Evolutionary conservation across 192 early-diverging fungal genomes (phyloP).

Genomic region (Coemansia sp.): DNA sequence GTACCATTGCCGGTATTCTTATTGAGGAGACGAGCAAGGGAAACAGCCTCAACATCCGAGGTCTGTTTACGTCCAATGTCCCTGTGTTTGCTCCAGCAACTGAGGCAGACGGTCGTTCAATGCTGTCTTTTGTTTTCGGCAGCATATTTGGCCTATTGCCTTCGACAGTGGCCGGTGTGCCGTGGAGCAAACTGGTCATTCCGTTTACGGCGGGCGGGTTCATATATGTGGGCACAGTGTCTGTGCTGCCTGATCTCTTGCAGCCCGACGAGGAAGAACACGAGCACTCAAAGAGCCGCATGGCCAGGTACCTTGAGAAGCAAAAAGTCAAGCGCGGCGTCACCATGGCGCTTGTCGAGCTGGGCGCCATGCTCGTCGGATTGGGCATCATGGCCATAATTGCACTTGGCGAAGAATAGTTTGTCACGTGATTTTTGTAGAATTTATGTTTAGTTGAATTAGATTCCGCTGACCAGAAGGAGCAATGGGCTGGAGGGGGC

Average conservation of each 20-base stretch:
- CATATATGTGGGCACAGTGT: constrained; percentile 82
- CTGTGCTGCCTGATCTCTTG: constrained; percentile 79
- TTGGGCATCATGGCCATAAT: constrained; percentile 75
- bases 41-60: constrained; percentile 31
- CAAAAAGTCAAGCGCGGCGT: constrained; percentile 24
- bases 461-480: not conserved
- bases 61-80: constrained; percentile 26
- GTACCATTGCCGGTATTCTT: constrained; percentile 71
- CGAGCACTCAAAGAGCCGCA: constrained; percentile 16
- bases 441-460: not conserved
- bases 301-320: constrained; percentile 7
- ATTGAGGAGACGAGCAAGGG: constrained; percentile 68
- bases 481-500: not conserved
- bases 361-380: constrained; percentile 71
- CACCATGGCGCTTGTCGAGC: constrained; percentile 56
- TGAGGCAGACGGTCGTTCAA: not conserved
- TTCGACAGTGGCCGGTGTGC: constrained; percentile 57
- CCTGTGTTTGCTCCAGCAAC: constrained; percentile 37
- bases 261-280: constrained; percentile 59
- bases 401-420: constrained; percentile 68
- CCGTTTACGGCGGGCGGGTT: constrained; percentile 88
- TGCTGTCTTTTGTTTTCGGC: constrained; percentile 23
- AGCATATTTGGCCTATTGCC: constrained; percentile 33
- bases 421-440: not conserved
- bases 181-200: constrained; percentile 77